Evolutionary conservation across 345 rosid genomes (phyloP).

Genomic region (Lepidium didymum): DNA sequence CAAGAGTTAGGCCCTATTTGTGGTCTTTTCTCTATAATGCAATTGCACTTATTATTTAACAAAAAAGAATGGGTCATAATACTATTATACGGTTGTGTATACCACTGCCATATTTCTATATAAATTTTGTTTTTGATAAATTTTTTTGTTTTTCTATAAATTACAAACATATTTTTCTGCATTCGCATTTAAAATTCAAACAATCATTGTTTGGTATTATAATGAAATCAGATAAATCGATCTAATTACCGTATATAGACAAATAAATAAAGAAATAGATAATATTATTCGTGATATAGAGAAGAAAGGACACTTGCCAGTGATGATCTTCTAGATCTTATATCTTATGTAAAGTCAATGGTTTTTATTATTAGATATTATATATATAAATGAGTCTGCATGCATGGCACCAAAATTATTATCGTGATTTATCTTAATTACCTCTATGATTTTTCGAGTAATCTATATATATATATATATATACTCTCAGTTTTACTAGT

Average conservation of each 20-base stretch:
- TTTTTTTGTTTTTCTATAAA: too few species aligned
- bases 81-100: not conserved
- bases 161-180: not conserved
- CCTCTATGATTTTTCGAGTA: not conserved
- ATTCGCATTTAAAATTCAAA: not conserved
- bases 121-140: not conserved
- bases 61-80: not conserved
- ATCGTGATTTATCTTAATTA: not conserved
- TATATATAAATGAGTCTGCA: not conserved
- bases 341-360: not conserved
- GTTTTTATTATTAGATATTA: not conserved
- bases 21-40: not conserved
- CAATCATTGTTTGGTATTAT: not conserved
- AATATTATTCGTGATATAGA: not conserved
- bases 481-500: too few species aligned
- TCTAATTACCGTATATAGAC: not conserved
- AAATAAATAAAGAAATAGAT: not conserved
- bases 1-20: not conserved
- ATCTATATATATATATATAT: not conserved
- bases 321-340: not conserved
- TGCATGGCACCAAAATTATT: not conserved
- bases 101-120: not conserved
- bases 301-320: not conserved
- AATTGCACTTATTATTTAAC: not conserved
- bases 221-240: not conserved